phyloP scores from a whole-genome alignment of 2,329 filamentous ascomycete genomes.

The Didymella segeticola region DNA sequence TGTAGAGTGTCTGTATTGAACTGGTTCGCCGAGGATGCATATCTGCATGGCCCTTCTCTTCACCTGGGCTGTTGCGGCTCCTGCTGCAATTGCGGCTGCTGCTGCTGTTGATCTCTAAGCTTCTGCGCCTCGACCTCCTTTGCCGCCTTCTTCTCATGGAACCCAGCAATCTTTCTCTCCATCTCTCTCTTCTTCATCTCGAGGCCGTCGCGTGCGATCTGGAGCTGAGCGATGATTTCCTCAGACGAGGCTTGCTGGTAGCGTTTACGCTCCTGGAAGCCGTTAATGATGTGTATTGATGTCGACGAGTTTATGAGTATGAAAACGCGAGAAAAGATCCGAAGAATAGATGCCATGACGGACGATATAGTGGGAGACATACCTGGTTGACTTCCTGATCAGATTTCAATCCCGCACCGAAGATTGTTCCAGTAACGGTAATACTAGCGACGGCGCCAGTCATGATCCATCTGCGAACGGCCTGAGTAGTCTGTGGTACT shows the following conservation, averaged over 20 bases:
- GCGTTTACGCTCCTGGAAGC: slow-evolving; percentile 53
- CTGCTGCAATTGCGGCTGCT: neutral
- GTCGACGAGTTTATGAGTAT: too few species aligned
- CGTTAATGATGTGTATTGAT: neutral
- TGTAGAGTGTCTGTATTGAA: too few species aligned
- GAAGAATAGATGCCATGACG: too few species aligned
- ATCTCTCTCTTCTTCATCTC: slow-evolving; percentile 60
- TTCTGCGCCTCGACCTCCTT: slow-evolving; percentile 20
- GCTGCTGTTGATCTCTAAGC: neutral
- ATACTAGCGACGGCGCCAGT: slow-evolving; percentile 63
- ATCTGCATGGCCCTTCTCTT: neutral
- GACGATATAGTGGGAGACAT: slow-evolving; percentile 13
- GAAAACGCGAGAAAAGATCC: too few species aligned
- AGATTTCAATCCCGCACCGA: slow-evolving; percentile 66
- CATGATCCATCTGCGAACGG: slow-evolving; percentile 58
- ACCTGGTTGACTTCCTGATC: slow-evolving; percentile 61
- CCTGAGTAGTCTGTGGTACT: slow-evolving; percentile 30
- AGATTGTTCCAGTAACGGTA: slow-evolving; percentile 64
- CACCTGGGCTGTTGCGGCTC: neutral
- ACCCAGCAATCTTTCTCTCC: slow-evolving; percentile 60
- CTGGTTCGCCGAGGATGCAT: too few species aligned
- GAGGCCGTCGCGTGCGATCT: slow-evolving; percentile 58
- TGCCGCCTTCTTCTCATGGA: slow-evolving; percentile 25
- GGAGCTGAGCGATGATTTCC: slow-evolving; percentile 63
- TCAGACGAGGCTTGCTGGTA: slow-evolving; percentile 58